Conservation (phyloP, 1,284 basidiomycete species). For the Puccinia novopanici region DNA sequence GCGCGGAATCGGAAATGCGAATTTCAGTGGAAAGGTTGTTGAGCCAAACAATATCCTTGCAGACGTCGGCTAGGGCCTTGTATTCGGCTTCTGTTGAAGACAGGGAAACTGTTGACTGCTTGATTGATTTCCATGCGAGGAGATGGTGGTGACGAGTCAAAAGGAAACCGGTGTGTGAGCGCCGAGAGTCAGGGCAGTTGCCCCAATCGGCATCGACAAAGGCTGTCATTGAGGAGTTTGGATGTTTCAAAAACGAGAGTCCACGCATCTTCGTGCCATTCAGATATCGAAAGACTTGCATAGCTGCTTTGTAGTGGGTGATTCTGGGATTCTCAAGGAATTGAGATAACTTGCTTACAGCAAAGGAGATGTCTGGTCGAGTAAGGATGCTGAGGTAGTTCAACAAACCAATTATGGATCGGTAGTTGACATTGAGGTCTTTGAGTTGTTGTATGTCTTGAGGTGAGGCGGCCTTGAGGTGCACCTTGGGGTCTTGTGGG, state of each 20-base stretch:
- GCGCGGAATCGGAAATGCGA: background rate
- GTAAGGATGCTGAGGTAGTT: background rate
- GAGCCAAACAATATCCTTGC: background rate
- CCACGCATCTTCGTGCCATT: background rate
- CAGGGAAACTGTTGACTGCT: constrained; percentile 13
- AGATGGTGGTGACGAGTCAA: background rate
- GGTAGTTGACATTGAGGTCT: background rate
- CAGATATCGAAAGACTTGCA: constrained; percentile 18
- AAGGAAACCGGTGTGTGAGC: background rate
- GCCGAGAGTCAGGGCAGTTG: background rate
- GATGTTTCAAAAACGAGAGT: background rate
- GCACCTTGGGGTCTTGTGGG: background rate
- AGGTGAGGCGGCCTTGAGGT: background rate
- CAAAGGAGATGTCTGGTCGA: no score
- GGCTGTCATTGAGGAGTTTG: background rate
- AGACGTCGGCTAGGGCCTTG: constrained; percentile 1
- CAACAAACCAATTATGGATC: background rate
- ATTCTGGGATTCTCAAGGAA: background rate
- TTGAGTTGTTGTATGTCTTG: background rate
- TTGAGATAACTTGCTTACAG: constrained; percentile 15
- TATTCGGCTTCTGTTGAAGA: constrained; percentile 17
- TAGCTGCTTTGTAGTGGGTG: background rate
- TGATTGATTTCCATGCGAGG: background rate
- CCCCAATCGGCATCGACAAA: constrained; percentile 8
- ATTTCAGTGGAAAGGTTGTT: background rate